These are phyloP conservation scores for Neoscytalidium dimidiatum DNA, from an alignment of 2,329 filamentous ascomycete genomes.

Conservation along the genomic window DNA sequence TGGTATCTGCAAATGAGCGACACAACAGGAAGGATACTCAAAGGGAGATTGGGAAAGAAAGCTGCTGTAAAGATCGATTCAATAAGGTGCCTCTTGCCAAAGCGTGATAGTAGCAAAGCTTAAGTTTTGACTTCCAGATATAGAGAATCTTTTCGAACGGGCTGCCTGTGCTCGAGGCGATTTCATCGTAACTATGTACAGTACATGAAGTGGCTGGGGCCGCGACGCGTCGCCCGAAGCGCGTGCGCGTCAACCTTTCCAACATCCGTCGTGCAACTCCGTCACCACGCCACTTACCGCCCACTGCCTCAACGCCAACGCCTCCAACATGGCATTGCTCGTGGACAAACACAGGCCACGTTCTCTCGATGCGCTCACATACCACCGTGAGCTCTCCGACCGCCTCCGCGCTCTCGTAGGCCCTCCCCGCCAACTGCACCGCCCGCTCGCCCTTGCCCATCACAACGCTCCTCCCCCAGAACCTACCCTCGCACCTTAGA, in stretches of 20 bases:
- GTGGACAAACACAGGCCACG: conserved; percentile 70
- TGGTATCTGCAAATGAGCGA: conserved; percentile 7
- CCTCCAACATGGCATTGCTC: conserved; percentile 58
- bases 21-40: neutral
- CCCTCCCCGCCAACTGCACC: conserved; percentile 10
- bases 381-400: conserved; percentile 85
- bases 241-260: conserved; percentile 2
- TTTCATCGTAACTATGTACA: conserved; percentile 8
- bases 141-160: neutral
- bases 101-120: neutral
- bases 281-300: neutral
- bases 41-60: conserved; percentile 1
- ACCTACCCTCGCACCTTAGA: conserved; percentile 20
- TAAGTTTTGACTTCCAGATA: too few species aligned
- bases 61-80: neutral
- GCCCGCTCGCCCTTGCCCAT: conserved; percentile 8
- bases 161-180: neutral
- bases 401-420: conserved; percentile 82
- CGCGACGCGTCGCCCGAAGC: conserved; percentile 14
- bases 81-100: neutral
- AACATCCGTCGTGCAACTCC: neutral
- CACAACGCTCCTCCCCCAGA: neutral
- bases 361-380: conserved; percentile 76
- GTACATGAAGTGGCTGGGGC: neutral
- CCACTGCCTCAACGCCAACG: neutral